Conservation (phyloP, 148 eudicot genomes). For the Drosera capensis region DNA sequence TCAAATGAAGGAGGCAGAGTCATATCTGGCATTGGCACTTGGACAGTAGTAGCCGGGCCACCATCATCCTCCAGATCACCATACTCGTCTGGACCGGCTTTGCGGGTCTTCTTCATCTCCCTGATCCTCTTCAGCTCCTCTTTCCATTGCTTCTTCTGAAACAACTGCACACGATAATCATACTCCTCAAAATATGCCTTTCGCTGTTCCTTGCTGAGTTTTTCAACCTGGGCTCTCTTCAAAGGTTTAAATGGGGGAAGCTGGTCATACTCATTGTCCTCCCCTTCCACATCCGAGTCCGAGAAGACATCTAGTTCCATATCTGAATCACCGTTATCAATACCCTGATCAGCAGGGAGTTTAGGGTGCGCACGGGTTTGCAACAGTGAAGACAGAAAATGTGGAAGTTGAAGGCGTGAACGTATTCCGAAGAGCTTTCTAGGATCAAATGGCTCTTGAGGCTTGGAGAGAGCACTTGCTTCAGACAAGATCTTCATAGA, state of each 20-base stretch:
- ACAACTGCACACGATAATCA: conserved; percentile 85
- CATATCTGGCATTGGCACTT: conserved; percentile 96
- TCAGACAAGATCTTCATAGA: conserved; percentile 78
- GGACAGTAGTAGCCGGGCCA: conserved; percentile 57
- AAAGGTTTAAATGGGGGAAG: conserved; percentile 96
- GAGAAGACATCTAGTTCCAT: conserved; percentile 68
- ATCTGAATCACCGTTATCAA: conserved; percentile 73
- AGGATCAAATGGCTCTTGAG: conserved; percentile 64
- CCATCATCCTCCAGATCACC: conserved; percentile 48
- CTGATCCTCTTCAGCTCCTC: conserved; percentile 83
- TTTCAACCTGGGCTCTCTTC: conserved; percentile 55
- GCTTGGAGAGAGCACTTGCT: conserved; percentile 50
- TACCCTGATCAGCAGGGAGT: conserved; percentile 72
- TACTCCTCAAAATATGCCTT: conserved; percentile 90
- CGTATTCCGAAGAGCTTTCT: conserved; percentile 84
- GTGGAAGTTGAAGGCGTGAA: conserved; percentile 73
- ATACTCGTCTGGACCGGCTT: conserved; percentile 17
- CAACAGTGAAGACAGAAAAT: conserved; percentile 69
- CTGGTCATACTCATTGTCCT: conserved; percentile 87
- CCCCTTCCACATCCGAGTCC: conserved; percentile 67
- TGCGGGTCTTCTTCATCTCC: conserved; percentile 55
- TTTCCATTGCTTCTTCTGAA: conserved; percentile 85
- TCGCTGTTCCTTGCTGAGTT: conserved; percentile 64
- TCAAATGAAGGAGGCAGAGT: conserved; percentile 82
- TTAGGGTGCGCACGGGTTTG: conserved; percentile 88